Evolutionary conservation across 208 protist species (phyloP).

Genomic region (Trichomonas gallinae): DNA sequence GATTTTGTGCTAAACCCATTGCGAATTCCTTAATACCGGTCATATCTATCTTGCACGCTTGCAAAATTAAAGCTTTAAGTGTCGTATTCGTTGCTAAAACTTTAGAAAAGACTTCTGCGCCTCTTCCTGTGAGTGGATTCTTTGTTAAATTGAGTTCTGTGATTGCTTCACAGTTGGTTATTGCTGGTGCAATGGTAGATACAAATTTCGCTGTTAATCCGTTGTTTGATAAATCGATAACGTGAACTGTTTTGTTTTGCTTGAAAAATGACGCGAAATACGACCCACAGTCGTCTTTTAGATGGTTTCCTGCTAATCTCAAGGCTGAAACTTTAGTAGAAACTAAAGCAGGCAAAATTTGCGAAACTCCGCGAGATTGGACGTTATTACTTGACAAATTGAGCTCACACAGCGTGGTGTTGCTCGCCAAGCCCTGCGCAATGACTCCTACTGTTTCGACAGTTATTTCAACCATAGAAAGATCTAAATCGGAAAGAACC

Average conservation of each 20-base stretch:
- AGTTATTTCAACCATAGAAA: not conserved
- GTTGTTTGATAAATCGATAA: not conserved
- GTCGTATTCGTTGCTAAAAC: not conserved
- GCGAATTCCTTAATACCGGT: not conserved
- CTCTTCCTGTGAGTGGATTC: not conserved
- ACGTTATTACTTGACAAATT: not conserved
- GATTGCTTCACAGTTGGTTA: not conserved
- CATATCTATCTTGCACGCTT: not conserved
- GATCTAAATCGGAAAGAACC: not conserved
- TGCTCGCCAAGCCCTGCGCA: not conserved
- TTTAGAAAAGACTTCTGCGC: not conserved
- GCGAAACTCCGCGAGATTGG: not conserved
- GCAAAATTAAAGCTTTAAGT: not conserved
- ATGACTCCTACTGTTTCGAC: not conserved
- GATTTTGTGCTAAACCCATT: not conserved
- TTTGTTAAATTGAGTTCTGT: not conserved
- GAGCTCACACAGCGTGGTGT: not conserved
- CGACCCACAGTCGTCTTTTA: not conserved
- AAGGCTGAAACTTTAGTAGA: not conserved
- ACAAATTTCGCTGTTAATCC: not conserved
- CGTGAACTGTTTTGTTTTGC: not conserved
- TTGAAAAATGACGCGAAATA: not conserved
- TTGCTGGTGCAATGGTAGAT: not conserved
- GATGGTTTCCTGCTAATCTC: not conserved
- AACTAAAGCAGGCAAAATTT: not conserved